These are phyloP conservation scores for Zygnema cylindricum DNA, from an alignment of 139 green algal genomes.

Conservation along the genomic window DNA sequence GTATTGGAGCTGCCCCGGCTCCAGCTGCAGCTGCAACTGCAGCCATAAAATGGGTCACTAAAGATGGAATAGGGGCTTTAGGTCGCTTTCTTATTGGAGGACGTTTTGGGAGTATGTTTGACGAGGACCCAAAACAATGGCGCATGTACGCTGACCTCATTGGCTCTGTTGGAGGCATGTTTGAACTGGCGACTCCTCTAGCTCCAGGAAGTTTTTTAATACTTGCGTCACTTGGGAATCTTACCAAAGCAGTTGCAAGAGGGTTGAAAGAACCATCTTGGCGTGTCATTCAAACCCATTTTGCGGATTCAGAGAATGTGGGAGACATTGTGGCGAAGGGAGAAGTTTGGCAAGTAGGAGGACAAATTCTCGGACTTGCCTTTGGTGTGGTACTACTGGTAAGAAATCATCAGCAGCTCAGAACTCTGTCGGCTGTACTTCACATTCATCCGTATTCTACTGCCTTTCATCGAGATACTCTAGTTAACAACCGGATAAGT, in stretches of 20 bases:
- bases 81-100: conserved; percentile 53
- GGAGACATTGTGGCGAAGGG: conserved; percentile 63
- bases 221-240: conserved; percentile 60
- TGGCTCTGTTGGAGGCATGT: conserved; percentile 28
- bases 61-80: conserved; percentile 61
- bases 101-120: conserved; percentile 61
- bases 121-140: conserved; percentile 65
- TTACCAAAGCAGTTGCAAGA: conserved; percentile 58
- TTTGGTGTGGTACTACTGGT: conserved; percentile 60
- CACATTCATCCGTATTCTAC: too few relatives aligned
- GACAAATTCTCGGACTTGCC: conserved; percentile 50
- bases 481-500: too few relatives aligned
- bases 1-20: conserved; percentile 36
- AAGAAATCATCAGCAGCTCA: not conserved
- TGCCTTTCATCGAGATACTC: too few relatives aligned
- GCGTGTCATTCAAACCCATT: conserved; percentile 65
- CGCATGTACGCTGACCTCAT: conserved; percentile 62
- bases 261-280: conserved; percentile 53
- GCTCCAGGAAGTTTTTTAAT: conserved; percentile 62
- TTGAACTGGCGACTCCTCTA: conserved; percentile 60
- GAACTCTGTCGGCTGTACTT: too few relatives aligned
- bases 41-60: conserved; percentile 66
- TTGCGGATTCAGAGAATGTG: conserved; percentile 58
- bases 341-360: conserved; percentile 63
- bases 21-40: conserved; percentile 44